These are phyloP conservation scores for Helichrysum umbraculigerum DNA, from an alignment of 129 eudicot species.

Conservation along the genomic window DNA sequence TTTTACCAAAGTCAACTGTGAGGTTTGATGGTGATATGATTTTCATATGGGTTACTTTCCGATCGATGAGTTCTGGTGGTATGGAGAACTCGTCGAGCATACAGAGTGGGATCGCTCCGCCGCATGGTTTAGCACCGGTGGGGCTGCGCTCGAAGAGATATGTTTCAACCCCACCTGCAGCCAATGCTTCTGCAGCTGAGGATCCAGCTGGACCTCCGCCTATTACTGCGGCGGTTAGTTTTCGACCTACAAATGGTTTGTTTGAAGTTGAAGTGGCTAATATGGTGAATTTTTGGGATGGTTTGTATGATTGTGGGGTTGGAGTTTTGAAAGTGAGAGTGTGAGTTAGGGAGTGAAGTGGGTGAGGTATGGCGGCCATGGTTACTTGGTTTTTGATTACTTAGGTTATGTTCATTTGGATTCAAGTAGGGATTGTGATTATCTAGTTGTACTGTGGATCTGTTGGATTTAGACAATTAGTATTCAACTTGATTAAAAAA, in stretches of 20 bases:
- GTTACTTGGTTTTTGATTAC: neutral
- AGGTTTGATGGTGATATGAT: constrained; percentile 96
- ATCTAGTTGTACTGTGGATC: constrained; percentile 6
- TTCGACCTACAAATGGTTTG: constrained; percentile 64
- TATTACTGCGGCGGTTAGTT: constrained; percentile 76
- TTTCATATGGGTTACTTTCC: constrained; percentile 90
- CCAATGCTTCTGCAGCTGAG: constrained; percentile 83
- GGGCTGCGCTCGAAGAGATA: constrained; percentile 71
- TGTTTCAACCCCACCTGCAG: constrained; percentile 83
- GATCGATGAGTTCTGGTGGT: constrained; percentile 79
- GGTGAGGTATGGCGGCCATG: constrained; percentile 40
- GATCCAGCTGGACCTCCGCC: constrained; percentile 99
- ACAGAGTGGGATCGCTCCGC: constrained; percentile 94
- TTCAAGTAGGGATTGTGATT: neutral
- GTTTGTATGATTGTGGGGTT: constrained; percentile 23
- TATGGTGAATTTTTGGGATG: constrained; percentile 31
- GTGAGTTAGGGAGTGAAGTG: constrained; percentile 26
- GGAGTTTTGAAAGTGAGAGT: constrained; percentile 28
- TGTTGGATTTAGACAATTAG: neutral
- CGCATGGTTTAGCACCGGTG: constrained; percentile 91
- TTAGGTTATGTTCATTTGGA: constrained; percentile 1
- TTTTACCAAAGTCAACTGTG: constrained; percentile 92
- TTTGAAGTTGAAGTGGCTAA: constrained; percentile 52
- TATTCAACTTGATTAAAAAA: neutral
- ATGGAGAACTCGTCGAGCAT: constrained; percentile 95